Base-by-base conservation (phyloP, 164 flowering plant genomes). In the Dillenia suffruticosa region DNA sequence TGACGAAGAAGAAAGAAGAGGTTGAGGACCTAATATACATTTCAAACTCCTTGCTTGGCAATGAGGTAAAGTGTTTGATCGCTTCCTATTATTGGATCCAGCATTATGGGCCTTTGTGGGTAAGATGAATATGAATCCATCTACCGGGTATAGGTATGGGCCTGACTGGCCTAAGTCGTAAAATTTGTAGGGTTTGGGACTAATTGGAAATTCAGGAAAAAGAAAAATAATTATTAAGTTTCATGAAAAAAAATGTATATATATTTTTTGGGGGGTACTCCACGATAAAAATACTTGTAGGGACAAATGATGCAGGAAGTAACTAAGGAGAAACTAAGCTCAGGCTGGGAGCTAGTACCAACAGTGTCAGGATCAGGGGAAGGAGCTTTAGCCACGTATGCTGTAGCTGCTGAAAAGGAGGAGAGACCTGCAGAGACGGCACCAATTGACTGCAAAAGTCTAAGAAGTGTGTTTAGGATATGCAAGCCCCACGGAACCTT, bases 391-490 rank as follows among this genome's bases (percentile, higher is more conserved):
- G 22, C 22, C 22, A 19, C 22, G 1, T 19, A 19, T 19, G 1
- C 22, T 19, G 22, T 19, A 19, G 22, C 22, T 19, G 22, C 22
- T 19, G 22, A 19, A 19, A 32, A 24, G 59, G 55, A 46, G 68
- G 58, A 44, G 80, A 68, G 22, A 19, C 22, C 22, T 19, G 22
- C 22, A 58, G 80, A 68, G 67, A 82, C 66, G 54, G 84, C 83
- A 68, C 82, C 80, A 8, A 83, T 19, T 19, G 22, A 70, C 65
- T 70, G 77, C 47, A 70, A 82, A 63, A 81, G 84, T 70, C 79
- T 81, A 58, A 82, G 74, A 69, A 90, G 98, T 70, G 97, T 95
- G 9, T 88, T 88, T 83, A 84, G 81, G 57, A 76, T 85, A 9
- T 88, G 89, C 81, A 84, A 73, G 74, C 90, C 94, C 2, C 84